phyloP scores from a whole-genome alignment of 2,329 filamentous ascomycete genomes.

The Dothiorella sarmentorum region DNA sequence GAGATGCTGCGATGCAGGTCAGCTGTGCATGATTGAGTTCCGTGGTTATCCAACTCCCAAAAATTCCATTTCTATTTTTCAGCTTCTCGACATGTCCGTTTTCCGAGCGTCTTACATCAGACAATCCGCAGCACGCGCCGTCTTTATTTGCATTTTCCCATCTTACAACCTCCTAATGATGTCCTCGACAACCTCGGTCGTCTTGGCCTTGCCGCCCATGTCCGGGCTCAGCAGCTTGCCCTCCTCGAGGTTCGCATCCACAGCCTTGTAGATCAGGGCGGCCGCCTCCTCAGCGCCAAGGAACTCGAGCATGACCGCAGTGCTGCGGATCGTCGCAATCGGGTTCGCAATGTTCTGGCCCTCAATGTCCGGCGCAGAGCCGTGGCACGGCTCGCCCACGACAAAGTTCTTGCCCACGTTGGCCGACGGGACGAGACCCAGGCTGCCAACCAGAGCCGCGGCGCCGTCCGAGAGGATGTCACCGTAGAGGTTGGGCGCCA shows the following conservation, averaged over 20 bases:
- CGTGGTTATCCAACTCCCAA: neutral
- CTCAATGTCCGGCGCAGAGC: constrained; percentile 92
- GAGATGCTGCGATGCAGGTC: constrained; percentile 9
- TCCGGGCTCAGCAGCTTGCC: constrained; percentile 82
- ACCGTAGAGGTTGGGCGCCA: constrained; percentile 95
- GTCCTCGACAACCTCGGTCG: constrained; percentile 82
- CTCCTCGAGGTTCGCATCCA: constrained; percentile 85
- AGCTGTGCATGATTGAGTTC: neutral
- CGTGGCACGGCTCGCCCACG: constrained; percentile 97
- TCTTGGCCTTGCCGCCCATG: constrained; percentile 81
- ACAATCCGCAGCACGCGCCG: neutral
- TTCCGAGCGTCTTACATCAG: neutral
- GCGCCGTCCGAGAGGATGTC: constrained; percentile 96
- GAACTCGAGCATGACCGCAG: constrained; percentile 95
- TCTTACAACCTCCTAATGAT: constrained; percentile 74
- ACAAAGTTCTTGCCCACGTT: constrained; percentile 94
- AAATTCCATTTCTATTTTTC: neutral
- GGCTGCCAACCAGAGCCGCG: constrained; percentile 84
- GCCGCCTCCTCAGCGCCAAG: constrained; percentile 82
- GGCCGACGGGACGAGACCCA: constrained; percentile 89
- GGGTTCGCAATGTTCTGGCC: constrained; percentile 92
- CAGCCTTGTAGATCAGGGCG: constrained; percentile 83
- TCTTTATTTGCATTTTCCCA: constrained; percentile 5
- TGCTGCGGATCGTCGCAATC: constrained; percentile 87
- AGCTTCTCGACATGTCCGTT: neutral